phyloP scores from a whole-genome alignment of 805 yeast species.

The Wickerhamomyces hampshirensis region DNA sequence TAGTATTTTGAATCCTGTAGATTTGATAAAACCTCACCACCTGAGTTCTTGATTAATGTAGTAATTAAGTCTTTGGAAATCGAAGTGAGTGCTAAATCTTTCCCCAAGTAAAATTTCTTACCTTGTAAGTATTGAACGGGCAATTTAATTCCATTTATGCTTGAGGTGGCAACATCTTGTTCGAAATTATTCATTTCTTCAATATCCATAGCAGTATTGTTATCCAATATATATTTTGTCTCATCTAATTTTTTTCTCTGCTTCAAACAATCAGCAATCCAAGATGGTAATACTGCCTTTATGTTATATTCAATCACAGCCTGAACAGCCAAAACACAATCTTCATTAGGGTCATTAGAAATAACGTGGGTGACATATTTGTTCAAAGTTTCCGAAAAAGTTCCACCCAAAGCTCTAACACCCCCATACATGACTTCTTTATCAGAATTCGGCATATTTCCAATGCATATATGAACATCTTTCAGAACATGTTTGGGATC shows the following conservation, averaged over 20 bases:
- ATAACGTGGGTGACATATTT: slow-evolving; percentile 77
- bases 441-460: slow-evolving; percentile 53
- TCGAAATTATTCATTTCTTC: slow-evolving; percentile 7
- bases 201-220: slow-evolving; percentile 8
- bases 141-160: slow-evolving; percentile 6
- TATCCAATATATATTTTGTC: slow-evolving; percentile 36
- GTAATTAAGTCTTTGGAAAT: slow-evolving; percentile 35
- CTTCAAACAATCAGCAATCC: slow-evolving; percentile 72
- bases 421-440: slow-evolving; percentile 65
- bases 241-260: slow-evolving; percentile 48
- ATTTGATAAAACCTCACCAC: slow-evolving; percentile 42
- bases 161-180: slow-evolving; percentile 10
- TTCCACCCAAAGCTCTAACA: slow-evolving; percentile 72
- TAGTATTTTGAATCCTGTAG: slow-evolving; percentile 39
- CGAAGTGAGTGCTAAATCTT: slow-evolving; percentile 52
- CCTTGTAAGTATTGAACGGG: slow-evolving; percentile 32
- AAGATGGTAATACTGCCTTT: slow-evolving; percentile 66
- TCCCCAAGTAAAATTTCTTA: slow-evolving; percentile 45
- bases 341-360: slow-evolving; percentile 51
- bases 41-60: slow-evolving; percentile 43
- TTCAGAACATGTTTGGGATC: slow-evolving; percentile 63
- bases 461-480: slow-evolving; percentile 55
- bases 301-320: slow-evolving; percentile 37
- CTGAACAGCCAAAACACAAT: slow-evolving; percentile 50
- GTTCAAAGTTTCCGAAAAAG: slow-evolving; percentile 53